These are phyloP conservation scores for Cerioporus squamosus DNA, from an alignment of 1,284 basidiomycete species.

Conservation along the genomic window DNA sequence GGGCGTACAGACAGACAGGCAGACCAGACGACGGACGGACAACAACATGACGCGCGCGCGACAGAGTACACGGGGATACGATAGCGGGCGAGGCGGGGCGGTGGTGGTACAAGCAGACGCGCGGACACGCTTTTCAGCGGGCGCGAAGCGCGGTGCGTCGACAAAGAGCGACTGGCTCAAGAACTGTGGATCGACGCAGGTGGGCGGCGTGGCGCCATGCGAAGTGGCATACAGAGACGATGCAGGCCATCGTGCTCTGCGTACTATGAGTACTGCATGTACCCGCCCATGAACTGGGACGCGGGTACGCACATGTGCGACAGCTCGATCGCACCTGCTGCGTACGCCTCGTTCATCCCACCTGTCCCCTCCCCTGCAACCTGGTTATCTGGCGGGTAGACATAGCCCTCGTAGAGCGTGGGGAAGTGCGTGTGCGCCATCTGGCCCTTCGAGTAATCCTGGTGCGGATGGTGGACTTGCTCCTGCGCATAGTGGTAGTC, in stretches of 20 bases:
- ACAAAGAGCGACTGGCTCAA: neutral
- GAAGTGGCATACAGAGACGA: no score
- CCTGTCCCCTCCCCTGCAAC: slow-evolving; percentile 7
- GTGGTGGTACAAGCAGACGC: slow-evolving; percentile 6
- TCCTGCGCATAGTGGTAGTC: slow-evolving; percentile 10
- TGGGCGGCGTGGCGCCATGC: neutral
- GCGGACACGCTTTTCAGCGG: slow-evolving; percentile 10
- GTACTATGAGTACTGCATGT: slow-evolving; percentile 23
- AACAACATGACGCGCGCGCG: slow-evolving; percentile 4
- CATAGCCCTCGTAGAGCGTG: slow-evolving; percentile 22
- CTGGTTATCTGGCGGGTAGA: slow-evolving; percentile 12
- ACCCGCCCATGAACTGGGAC: slow-evolving; percentile 24
- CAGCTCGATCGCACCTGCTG: slow-evolving; percentile 28
- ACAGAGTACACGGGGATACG: slow-evolving; percentile 9
- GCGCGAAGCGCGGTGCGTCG: neutral
- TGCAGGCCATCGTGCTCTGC: no score
- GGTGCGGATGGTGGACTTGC: neutral
- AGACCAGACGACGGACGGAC: neutral
- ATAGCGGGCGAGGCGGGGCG: neutral
- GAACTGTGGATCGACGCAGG: neutral
- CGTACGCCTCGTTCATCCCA: slow-evolving; percentile 19
- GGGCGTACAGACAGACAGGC: slow-evolving; percentile 8
- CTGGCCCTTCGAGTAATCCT: slow-evolving; percentile 7
- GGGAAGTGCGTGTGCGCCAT: slow-evolving; percentile 18
- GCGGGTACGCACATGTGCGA: slow-evolving; percentile 30